Conservation (phyloP, 306 rosid species). For the Trichosanthes truncata region DNA sequence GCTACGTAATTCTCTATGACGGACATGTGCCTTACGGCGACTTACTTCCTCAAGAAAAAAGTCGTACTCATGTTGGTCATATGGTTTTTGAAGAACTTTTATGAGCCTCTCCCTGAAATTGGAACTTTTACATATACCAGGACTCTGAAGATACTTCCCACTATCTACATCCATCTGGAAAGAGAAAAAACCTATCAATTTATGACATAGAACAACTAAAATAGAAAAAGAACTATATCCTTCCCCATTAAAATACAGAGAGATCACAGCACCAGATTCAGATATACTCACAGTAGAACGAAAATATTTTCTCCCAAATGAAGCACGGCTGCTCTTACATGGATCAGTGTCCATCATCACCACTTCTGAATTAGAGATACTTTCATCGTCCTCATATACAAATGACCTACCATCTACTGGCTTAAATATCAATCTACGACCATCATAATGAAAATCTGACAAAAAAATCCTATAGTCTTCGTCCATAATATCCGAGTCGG, state of each 20-base stretch:
- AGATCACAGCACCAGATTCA: background rate
- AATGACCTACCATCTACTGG: slow-evolving; percentile 7
- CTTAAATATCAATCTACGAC: slow-evolving; percentile 5
- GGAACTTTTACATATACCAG: slow-evolving; percentile 6
- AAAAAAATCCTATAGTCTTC: slow-evolving; percentile 22
- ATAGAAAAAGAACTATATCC: background rate
- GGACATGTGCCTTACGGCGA: slow-evolving; percentile 7
- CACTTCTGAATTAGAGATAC: slow-evolving; percentile 31
- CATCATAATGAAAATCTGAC: background rate
- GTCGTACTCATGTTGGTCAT: slow-evolving; percentile 25
- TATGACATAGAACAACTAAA: background rate
- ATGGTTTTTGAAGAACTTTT: slow-evolving; percentile 49
- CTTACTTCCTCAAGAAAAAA: slow-evolving; percentile 2
- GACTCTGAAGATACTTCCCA: background rate
- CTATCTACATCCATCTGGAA: slow-evolving; percentile 17
- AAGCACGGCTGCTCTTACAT: slow-evolving; percentile 7
- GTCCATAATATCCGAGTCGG: slow-evolving; percentile 14
- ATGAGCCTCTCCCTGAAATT: slow-evolving; percentile 43
- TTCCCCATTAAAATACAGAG: background rate
- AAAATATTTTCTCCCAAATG: slow-evolving; percentile 15
- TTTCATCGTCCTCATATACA: slow-evolving; percentile 7
- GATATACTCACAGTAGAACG: background rate
- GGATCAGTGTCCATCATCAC: slow-evolving; percentile 23
- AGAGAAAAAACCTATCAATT: slow-evolving; percentile 9
- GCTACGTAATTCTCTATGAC: slow-evolving; percentile 25